These are phyloP conservation scores for Hirschfeldia incana DNA, from an alignment of 345 rosid genomes.

Conservation along the genomic window DNA sequence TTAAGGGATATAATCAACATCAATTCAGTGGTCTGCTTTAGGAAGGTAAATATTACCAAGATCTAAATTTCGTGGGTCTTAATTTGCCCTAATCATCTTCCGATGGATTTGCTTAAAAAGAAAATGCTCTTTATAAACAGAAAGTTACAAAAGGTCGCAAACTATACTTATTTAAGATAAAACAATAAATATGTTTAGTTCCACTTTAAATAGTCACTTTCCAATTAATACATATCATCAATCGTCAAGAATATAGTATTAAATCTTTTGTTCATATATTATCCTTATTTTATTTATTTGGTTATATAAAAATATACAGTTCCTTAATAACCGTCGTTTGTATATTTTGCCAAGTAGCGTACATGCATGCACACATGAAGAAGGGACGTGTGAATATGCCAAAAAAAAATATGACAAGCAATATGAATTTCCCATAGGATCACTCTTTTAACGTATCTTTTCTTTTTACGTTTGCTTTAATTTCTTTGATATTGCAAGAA, in stretches of 20 bases:
- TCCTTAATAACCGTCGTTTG: background rate
- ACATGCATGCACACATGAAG: conserved; percentile 28
- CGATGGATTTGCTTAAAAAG: background rate
- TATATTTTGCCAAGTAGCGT: conserved; percentile 21
- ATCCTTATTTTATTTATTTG: background rate
- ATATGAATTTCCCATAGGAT: background rate
- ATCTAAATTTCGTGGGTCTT: background rate
- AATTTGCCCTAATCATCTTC: background rate
- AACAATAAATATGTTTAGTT: background rate
- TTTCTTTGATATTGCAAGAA: conserved; percentile 12
- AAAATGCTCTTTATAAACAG: background rate
- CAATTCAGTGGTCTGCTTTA: conserved; percentile 49
- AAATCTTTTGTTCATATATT: background rate
- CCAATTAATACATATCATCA: background rate
- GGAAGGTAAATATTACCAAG: conserved; percentile 64
- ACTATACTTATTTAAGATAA: no score
- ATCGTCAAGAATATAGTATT: background rate
- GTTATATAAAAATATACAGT: background rate
- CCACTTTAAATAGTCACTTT: background rate
- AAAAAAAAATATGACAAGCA: background rate
- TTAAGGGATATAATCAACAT: conserved; percentile 5
- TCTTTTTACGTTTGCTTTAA: background rate
- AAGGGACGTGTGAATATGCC: conserved; percentile 14
- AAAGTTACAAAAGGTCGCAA: background rate
- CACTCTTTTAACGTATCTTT: background rate